Base-by-base conservation (phyloP, 805 yeast genomes). In the Starmera dryadoides region DNA sequence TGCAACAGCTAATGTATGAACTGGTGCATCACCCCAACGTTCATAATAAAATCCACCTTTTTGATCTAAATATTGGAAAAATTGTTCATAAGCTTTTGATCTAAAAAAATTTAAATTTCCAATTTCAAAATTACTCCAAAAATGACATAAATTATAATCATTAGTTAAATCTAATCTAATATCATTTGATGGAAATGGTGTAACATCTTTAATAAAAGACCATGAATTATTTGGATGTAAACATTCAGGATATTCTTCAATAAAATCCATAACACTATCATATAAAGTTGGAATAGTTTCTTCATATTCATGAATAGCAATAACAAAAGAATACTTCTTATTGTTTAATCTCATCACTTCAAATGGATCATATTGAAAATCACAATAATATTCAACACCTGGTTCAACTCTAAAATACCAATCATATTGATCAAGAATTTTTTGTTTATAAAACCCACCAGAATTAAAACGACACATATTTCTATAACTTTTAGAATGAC, bases 361-460 rank as follows among this genome's bases (percentile, higher is more conserved):
- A 66, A 91, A 91, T 12, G 96, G 89, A 59, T 91, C 98, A 65
- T 80, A 81, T 52, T 77, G 79, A 51, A 85, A 77, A 63, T 93
- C 97, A 62, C 98, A 93, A 59, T 69, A 84, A 58, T 85, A 84
- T 53, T 85, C 79, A 36, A 89, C 88, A 46, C 81, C 87, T 0
- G 98, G 98, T 59, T 91, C 98, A 11, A 91, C 96, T 46, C 98
- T 73, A 78, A 95, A 89, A 64, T 91, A 91, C 70, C 81, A 93
- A 44, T 87, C 91, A 63, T 85, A 93, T 26, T 81, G 69, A 34
- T 66, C 59, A 49, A 89, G 62, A 34, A 87, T 56, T 41, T 78
- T 77, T 54, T 88, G 95, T 55, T 84, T 75, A 66, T 77, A 91
- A 64, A 93, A 93, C 58, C 71, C 85, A 0, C 98, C 97, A 3